These are phyloP conservation scores for Triangularia setosa DNA, from an alignment of 2,329 filamentous ascomycete genomes.

Conservation along the genomic window DNA sequence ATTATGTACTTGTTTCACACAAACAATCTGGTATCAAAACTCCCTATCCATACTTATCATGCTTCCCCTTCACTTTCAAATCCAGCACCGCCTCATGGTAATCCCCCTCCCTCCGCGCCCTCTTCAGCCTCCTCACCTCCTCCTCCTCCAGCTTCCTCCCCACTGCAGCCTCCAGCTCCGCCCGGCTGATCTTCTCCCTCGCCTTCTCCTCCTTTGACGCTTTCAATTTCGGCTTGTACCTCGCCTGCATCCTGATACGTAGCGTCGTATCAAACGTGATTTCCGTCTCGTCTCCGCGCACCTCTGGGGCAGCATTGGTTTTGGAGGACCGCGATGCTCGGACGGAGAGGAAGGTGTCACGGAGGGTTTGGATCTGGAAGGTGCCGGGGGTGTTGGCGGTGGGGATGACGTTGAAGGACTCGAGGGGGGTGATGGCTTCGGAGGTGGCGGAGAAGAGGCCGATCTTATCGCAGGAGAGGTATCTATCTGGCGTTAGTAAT, in stretches of 20 bases:
- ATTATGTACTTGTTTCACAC: neutral
- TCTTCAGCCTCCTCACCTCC: conserved; percentile 80
- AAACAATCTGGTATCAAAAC: conserved; percentile 23
- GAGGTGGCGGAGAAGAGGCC: conserved; percentile 72
- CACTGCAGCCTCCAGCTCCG: conserved; percentile 77
- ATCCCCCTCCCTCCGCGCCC: conserved; percentile 77
- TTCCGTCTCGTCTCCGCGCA: conserved; percentile 70
- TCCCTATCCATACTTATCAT: conserved; percentile 69
- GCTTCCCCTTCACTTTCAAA: conserved; percentile 86
- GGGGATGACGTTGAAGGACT: conserved; percentile 70
- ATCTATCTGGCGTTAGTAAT: conserved; percentile 46
- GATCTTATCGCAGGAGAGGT: conserved; percentile 79
- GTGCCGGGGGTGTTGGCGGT: conserved; percentile 63
- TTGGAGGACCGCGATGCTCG: conserved; percentile 52
- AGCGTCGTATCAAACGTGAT: conserved; percentile 68
- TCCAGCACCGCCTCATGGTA: conserved; percentile 85
- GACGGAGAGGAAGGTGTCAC: conserved; percentile 65
- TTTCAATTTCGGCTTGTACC: conserved; percentile 82
- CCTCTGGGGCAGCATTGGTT: conserved; percentile 51
- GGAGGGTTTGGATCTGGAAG: conserved; percentile 70
- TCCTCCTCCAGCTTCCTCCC: conserved; percentile 76
- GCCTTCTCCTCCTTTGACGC: conserved; percentile 80
- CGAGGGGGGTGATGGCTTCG: conserved; percentile 78
- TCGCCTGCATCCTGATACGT: conserved; percentile 87
- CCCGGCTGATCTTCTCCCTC: conserved; percentile 77